Percentiles rank a stretch among this genome's conserved stretches.
phyloP scores from a whole-genome alignment of 345 rosid species.

The Abelmoschus esculentus region DNA sequence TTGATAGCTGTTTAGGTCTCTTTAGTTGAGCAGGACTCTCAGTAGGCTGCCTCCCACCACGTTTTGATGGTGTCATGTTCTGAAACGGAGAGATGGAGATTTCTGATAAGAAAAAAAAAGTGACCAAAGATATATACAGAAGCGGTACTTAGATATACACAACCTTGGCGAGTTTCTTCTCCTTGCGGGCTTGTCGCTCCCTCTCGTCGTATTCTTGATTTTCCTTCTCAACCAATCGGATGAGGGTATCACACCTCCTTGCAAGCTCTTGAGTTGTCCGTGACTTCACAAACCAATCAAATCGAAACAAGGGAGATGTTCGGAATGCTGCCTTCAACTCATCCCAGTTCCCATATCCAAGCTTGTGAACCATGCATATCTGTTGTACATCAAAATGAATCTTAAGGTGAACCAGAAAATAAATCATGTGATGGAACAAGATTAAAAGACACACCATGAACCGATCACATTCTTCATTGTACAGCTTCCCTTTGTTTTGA shows the following conservation, averaged over 20 bases:
- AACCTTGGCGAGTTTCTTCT: constrained; percentile 97
- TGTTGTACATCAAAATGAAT: constrained; percentile 15
- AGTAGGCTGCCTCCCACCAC: constrained; percentile 49
- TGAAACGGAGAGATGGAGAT: constrained; percentile 8
- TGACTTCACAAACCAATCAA: constrained; percentile 98
- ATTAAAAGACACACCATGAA: constrained; percentile 7
- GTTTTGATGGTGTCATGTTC: constrained; percentile 73
- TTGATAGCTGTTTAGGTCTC: constrained; percentile 80
- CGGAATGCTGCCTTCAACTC: constrained; percentile 89
- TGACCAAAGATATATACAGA: not conserved
- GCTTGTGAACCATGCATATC: constrained; percentile 98
- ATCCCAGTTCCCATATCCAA: constrained; percentile 99
- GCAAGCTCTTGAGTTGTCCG: constrained; percentile 93
- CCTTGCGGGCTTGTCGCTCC: constrained; percentile 96
- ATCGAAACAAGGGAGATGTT: constrained; percentile 71
- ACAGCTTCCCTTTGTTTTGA: constrained; percentile 94
- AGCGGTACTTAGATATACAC: not conserved
- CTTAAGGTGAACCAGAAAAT: not conserved
- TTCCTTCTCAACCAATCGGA: constrained; percentile 96
- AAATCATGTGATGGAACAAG: not conserved
- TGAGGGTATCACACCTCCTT: constrained; percentile 92
- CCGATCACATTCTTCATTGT: constrained; percentile 77
- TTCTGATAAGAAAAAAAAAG: not conserved
- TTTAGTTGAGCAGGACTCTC: constrained; percentile 56
- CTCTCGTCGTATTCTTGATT: constrained; percentile 96